Evolutionary conservation across 192 early-diverging fungal species (phyloP).

Genomic region (Glomus cerebriforme): DNA sequence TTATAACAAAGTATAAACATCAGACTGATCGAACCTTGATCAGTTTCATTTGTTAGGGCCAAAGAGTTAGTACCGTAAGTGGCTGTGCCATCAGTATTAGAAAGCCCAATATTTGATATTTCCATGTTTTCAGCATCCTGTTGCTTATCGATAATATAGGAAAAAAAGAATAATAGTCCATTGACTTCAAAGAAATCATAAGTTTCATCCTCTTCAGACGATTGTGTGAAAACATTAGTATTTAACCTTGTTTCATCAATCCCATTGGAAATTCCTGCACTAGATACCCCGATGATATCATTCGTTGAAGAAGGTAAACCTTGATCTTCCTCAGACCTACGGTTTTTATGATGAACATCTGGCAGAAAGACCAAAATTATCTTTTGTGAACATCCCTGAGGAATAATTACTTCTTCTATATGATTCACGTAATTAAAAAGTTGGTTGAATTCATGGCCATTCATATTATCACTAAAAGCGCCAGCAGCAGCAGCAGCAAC

Average conservation of each 20-base stretch:
- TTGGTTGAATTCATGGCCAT: constrained; percentile 79
- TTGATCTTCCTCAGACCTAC: constrained; percentile 30
- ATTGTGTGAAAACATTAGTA: not conserved
- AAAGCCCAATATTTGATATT: not conserved
- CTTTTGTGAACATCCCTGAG: constrained; percentile 64
- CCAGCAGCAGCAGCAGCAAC: constrained; percentile 60
- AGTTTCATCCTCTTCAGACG: constrained; percentile 57
- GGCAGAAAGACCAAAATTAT: constrained; percentile 86
- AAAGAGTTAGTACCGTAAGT: not conserved
- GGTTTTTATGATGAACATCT: constrained; percentile 35
- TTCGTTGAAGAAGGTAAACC: constrained; percentile 23
- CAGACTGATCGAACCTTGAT: not conserved
- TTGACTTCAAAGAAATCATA: constrained; percentile 73
- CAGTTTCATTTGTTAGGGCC: not conserved
- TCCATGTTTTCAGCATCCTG: not conserved
- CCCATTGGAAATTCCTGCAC: constrained; percentile 34
- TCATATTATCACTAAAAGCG: constrained; percentile 37
- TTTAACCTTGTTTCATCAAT: constrained; percentile 34
- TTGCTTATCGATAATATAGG: constrained; percentile 48
- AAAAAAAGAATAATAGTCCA: constrained; percentile 83
- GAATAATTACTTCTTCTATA: constrained; percentile 67
- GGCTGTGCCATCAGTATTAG: not conserved
- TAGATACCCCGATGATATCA: not conserved
- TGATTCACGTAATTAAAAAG: constrained; percentile 93
- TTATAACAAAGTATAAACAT: constrained; percentile 12